Percentiles rank a stretch among this genome's conserved stretches.
Evolutionary conservation across 176 grass and related monocot genomes (phyloP).

Genomic region (Poa pratensis): DNA sequence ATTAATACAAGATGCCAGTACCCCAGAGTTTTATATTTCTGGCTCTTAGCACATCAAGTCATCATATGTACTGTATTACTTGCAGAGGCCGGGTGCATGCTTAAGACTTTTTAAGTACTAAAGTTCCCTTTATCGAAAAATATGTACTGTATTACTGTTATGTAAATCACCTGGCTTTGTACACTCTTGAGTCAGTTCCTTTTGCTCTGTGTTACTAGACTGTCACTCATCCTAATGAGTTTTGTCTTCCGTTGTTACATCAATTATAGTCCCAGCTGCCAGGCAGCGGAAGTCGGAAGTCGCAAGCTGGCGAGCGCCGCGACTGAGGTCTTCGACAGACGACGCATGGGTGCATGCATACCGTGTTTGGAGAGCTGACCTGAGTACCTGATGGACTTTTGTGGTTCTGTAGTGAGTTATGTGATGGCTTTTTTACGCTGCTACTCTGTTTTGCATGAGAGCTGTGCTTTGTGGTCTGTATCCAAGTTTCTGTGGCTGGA

Average conservation of each 20-base stretch:
- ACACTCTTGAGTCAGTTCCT: not conserved
- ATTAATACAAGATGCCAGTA: not conserved
- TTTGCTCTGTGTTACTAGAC: not conserved
- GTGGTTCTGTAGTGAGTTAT: not conserved
- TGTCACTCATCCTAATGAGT: not conserved
- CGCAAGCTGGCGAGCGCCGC: too few relatives aligned
- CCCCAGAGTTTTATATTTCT: too few relatives aligned
- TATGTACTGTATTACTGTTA: not conserved
- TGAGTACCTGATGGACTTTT: not conserved
- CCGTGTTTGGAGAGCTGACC: too few relatives aligned
- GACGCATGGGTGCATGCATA: too few relatives aligned
- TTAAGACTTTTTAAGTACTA: too few relatives aligned
- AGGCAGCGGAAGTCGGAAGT: not conserved
- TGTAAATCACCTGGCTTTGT: not conserved
- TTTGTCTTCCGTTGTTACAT: not conserved
- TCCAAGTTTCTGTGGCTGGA: not conserved
- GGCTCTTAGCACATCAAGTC: slow-evolving; percentile 5
- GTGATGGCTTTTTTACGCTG: not conserved
- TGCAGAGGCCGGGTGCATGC: too few relatives aligned
- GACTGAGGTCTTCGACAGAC: too few relatives aligned
- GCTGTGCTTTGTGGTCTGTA: not conserved
- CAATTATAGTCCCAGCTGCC: not conserved
- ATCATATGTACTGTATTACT: not conserved
- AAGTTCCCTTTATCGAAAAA: too few relatives aligned
- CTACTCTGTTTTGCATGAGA: not conserved